A percentile compares a stretch with the other conserved stretches of the same genome.
Conservation (phyloP, 345 rosid genomes). For the Garcia nutans region DNA sequence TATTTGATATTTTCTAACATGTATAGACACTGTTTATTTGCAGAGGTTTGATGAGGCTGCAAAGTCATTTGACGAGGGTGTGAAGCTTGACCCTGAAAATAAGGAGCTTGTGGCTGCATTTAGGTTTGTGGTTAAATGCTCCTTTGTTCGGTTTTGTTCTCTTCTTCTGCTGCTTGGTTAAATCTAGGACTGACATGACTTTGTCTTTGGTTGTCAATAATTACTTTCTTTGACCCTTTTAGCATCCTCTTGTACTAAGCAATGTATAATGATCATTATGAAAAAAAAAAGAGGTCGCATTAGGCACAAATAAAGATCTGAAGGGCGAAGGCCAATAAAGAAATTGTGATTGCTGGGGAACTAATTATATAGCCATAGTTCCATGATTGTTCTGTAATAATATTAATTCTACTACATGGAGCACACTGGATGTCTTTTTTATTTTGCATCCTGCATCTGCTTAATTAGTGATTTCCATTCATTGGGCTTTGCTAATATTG, state of each 20-base stretch:
- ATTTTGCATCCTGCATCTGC: neutral
- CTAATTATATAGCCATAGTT: neutral
- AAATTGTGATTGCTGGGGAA: neutral
- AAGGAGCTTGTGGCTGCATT: conserved; percentile 68
- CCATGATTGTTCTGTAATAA: neutral
- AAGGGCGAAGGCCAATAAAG: neutral
- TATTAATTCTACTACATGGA: neutral
- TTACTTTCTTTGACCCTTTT: neutral
- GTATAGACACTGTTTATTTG: conserved; percentile 10
- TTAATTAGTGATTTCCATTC: neutral
- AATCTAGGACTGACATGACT: neutral
- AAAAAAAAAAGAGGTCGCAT: neutral
- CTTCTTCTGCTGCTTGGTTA: neutral
- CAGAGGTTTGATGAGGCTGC: conserved; percentile 91
- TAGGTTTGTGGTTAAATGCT: conserved; percentile 47
- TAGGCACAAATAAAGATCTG: neutral
- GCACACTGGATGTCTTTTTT: neutral
- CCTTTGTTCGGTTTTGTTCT: neutral
- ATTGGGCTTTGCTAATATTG: neutral
- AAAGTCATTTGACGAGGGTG: conserved; percentile 81
- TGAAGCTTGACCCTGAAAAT: conserved; percentile 66
- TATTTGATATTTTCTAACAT: neutral
- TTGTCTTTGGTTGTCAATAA: neutral
- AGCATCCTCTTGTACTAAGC: neutral
- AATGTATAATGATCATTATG: no score